Evolutionary conservation across 208 protist species (phyloP).

Genomic region (Phytomonas francai): DNA sequence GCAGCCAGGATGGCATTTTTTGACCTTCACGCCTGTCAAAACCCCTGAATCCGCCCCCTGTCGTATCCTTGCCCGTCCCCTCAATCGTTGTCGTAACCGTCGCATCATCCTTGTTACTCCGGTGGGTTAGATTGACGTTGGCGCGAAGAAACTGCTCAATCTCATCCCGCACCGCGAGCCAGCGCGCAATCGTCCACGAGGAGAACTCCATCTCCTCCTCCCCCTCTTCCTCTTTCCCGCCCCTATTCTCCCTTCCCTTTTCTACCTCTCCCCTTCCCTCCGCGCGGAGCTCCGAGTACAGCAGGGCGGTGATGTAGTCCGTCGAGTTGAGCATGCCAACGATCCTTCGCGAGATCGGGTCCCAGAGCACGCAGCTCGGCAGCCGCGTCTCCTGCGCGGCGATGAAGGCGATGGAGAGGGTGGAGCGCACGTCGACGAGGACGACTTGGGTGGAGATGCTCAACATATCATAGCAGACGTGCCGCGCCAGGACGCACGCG

Average conservation of each 20-base stretch:
- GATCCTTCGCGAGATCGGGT: constrained; percentile 35
- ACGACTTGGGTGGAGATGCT: constrained; percentile 83
- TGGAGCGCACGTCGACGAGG: constrained; percentile 64
- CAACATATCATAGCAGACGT: constrained; percentile 81
- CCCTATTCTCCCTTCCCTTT: no score
- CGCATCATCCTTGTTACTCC: not conserved
- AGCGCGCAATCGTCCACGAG: constrained; percentile 60
- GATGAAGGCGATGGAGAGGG: constrained; percentile 77
- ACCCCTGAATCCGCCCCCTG: no score
- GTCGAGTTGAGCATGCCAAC: constrained; percentile 74
- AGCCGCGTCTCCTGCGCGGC: constrained; percentile 82
- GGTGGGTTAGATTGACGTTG: constrained; percentile 7
- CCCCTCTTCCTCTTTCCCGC: constrained; percentile 42
- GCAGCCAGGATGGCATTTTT: not conserved
- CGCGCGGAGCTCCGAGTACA: no score
- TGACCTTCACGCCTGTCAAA: not conserved
- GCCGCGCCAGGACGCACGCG: constrained; percentile 50
- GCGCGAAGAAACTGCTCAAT: constrained; percentile 19
- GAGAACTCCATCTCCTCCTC: constrained; percentile 47
- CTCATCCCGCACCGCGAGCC: constrained; percentile 25
- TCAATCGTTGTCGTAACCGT: not conserved
- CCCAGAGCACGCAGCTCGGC: constrained; percentile 77
- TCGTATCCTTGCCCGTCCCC: no score
- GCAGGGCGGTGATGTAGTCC: constrained; percentile 83
- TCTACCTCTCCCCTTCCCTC: no score